Base-by-base conservation (phyloP, 129 eudicot genomes). In the Oenanthe sinensis region DNA sequence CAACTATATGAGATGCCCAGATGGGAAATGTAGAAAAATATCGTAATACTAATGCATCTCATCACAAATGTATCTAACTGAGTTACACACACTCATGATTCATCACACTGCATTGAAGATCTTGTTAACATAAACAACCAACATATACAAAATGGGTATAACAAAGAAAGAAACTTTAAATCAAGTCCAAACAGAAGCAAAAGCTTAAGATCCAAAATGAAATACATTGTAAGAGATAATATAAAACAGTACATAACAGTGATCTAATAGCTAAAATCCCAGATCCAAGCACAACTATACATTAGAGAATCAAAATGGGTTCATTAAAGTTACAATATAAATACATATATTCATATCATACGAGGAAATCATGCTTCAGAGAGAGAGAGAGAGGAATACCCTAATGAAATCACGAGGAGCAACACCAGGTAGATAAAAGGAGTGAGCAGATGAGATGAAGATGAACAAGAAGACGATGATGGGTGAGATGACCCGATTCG, bases 341-440 rank as follows among this genome's bases (percentile, higher is more conserved):
- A 55, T 4, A 49, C 55, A 13, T 50, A 50, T 16, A 16, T 50
- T 33, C 68, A 60, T 22, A 60, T n/a, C 28, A 60, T 1, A 28
- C 71, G 8, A 12, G 9, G 3, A 26, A 13, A 30, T 33, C 72
- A 26, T 10, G 69, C 16, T 48, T 14, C 3, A 30, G 20, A 30
- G 39, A 63, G 37, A 10, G 37, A 60, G 37, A 26, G 36, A 62
- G 70, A 11, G 69, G 3, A 0, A 60, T 78, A 94, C 98, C 77
- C 88, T 75, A 50, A 77, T 89, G 76, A 94, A 91, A 87, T 94
- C 97, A 45, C 93, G 93, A 16, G 98, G 98, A 50, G 98, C 98
- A 52, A 94, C 97, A 71, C 98, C 98, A 44, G 98, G 98, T 20
- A 94, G 97, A 84, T 94, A 94, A 85, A 94, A 94, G 77, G 91